These are phyloP conservation scores for Chaetomium fimeti DNA, from an alignment of 495 filamentous ascomycete genomes.

Conservation along the genomic window DNA sequence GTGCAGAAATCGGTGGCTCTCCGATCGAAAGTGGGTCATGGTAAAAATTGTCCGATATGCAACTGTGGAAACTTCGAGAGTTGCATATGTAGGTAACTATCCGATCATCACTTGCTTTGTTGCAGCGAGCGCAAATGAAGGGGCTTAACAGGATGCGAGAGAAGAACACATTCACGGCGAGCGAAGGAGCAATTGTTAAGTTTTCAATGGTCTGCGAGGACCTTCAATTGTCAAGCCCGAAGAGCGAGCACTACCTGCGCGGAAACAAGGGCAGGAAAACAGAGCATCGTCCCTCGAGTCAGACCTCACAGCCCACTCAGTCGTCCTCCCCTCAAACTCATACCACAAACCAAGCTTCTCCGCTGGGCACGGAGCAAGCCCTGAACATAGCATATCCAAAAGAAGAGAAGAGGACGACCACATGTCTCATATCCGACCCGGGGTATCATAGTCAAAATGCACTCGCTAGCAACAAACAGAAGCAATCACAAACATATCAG, in stretches of 20 bases:
- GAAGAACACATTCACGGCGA: neutral
- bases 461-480: slow-evolving; percentile 24
- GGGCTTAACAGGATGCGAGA: neutral
- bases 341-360: slow-evolving; percentile 17
- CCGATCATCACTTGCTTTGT: neutral
- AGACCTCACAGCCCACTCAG: slow-evolving; percentile 24
- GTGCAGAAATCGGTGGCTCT: neutral
- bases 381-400: slow-evolving; percentile 24
- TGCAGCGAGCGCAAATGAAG: neutral
- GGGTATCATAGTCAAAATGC: slow-evolving; percentile 35
- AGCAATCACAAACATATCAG: slow-evolving; percentile 17
- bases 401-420: slow-evolving; percentile 31
- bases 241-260: slow-evolving; percentile 14
- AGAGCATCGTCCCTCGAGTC: slow-evolving; percentile 6
- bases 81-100: neutral
- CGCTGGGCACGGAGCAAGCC: slow-evolving; percentile 10
- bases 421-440: slow-evolving; percentile 30
- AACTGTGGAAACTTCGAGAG: neutral
- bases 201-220: slow-evolving; percentile 24
- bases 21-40: slow-evolving; percentile 7
- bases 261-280: slow-evolving; percentile 7
- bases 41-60: slow-evolving; percentile 4
- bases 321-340: slow-evolving; percentile 21
- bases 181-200: slow-evolving; percentile 5
- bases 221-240: slow-evolving; percentile 28